These are phyloP conservation scores for Neurospora intermedia DNA, from an alignment of 495 filamentous ascomycete genomes.

Conservation along the genomic window DNA sequence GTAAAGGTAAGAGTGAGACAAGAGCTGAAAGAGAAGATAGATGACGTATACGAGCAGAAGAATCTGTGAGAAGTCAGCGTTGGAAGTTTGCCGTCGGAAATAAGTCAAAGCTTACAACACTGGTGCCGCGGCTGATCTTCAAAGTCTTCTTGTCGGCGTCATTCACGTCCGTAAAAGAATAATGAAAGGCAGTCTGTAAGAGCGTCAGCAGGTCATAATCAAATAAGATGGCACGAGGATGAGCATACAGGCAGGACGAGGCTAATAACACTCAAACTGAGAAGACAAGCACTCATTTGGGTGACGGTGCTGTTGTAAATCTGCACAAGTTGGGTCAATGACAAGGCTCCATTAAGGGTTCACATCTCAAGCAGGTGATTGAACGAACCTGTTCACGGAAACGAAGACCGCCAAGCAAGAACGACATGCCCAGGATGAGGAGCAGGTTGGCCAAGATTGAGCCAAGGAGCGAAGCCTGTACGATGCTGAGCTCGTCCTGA, in stretches of 20 bases:
- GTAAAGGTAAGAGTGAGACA: slow-evolving; percentile 86
- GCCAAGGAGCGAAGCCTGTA: slow-evolving; percentile 79
- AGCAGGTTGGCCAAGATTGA: slow-evolving; percentile 83
- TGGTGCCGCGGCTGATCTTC: slow-evolving; percentile 81
- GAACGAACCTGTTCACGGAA: slow-evolving; percentile 67
- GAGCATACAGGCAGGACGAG: slow-evolving; percentile 57
- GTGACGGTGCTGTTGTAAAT: slow-evolving; percentile 92
- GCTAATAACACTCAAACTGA: slow-evolving; percentile 82
- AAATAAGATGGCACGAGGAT: background rate
- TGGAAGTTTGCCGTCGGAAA: background rate
- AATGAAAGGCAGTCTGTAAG: slow-evolving; percentile 71
- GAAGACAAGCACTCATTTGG: slow-evolving; percentile 87
- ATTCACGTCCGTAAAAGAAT: slow-evolving; percentile 56
- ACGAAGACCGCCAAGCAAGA: slow-evolving; percentile 73
- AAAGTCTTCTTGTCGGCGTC: slow-evolving; percentile 59
- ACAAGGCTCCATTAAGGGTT: background rate
- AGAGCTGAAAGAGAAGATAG: slow-evolving; percentile 84
- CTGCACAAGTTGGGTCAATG: slow-evolving; percentile 30
- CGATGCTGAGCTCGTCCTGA: slow-evolving; percentile 76
- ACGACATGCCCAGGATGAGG: slow-evolving; percentile 84
- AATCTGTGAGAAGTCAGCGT: slow-evolving; percentile 34
- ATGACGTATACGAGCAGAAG: slow-evolving; percentile 73
- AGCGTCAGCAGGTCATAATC: background rate
- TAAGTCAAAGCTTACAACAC: slow-evolving; percentile 48
- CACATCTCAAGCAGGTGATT: background rate